Evolutionary conservation across 352 stramenopile genomes (phyloP).

Genomic region (Globisporangium paroecandrum): DNA sequence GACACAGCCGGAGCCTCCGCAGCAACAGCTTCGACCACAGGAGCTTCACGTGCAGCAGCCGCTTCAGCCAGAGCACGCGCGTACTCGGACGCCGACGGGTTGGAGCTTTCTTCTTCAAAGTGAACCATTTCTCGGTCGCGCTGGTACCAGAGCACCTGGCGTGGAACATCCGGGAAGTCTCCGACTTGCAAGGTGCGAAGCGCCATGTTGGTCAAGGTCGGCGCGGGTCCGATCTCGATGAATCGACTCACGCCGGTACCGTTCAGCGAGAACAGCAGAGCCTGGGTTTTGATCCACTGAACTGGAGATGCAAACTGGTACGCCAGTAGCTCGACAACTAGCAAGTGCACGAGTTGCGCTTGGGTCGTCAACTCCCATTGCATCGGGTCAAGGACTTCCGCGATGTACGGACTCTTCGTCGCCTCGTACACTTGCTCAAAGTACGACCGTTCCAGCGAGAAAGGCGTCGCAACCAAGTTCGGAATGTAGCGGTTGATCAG

Average conservation of each 20-base stretch:
- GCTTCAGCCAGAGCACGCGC: constrained; percentile 27
- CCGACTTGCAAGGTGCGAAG: constrained; percentile 67
- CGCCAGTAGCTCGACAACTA: constrained; percentile 83
- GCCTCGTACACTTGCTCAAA: constrained; percentile 66
- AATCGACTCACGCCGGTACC: constrained; percentile 58
- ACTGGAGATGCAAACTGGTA: constrained; percentile 89
- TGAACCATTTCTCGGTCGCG: constrained; percentile 77
- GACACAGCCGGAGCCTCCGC: not conserved
- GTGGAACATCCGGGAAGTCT: constrained; percentile 47
- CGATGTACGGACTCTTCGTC: constrained; percentile 63
- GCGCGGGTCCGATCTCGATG: constrained; percentile 79
- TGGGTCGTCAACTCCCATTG: constrained; percentile 67
- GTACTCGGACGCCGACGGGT: constrained; percentile 67
- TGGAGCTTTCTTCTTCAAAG: constrained; percentile 64
- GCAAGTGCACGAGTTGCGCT: constrained; percentile 65
- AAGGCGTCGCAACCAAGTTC: constrained; percentile 79
- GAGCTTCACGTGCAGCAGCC: constrained; percentile 14
- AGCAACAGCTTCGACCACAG: not conserved
- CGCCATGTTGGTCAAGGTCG: constrained; percentile 85
- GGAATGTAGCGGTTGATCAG: constrained; percentile 83
- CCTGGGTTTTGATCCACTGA: constrained; percentile 88
- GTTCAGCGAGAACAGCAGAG: constrained; percentile 59
- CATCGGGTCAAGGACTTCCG: constrained; percentile 44
- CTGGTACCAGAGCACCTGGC: constrained; percentile 83
- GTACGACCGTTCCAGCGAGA: constrained; percentile 76